Conservation (phyloP, 2,329 filamentous ascomycete genomes). For the Nemania abortiva region DNA sequence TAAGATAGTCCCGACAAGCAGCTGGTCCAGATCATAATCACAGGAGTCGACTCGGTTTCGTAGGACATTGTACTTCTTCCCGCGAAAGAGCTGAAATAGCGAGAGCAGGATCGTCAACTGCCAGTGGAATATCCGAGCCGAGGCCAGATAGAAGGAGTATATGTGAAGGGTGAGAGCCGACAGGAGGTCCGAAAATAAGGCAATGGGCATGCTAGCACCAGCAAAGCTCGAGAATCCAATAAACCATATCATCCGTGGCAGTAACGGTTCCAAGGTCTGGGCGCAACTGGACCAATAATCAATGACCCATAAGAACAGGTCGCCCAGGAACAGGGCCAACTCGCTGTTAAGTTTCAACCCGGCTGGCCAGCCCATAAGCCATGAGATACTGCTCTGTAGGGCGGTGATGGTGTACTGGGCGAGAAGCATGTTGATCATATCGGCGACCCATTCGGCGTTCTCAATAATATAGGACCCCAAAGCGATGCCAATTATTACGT, state of each 20-base stretch:
- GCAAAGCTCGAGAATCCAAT: constrained; percentile 96
- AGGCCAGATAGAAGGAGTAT: constrained; percentile 97
- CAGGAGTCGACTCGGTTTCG: constrained; percentile 98
- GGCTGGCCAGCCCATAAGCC: constrained; percentile 96
- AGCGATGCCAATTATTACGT: constrained; percentile 98
- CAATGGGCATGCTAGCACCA: constrained; percentile 96
- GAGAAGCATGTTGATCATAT: constrained; percentile 80
- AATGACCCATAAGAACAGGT: constrained; percentile 98
- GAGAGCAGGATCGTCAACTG: constrained; percentile 96
- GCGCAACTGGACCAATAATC: constrained; percentile 96
- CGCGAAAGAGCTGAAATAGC: constrained; percentile 97
- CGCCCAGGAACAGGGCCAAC: constrained; percentile 91
- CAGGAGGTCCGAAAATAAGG: constrained; percentile 92
- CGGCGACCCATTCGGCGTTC: constrained; percentile 86
- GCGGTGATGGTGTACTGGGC: constrained; percentile 88
- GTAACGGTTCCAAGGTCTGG: constrained; percentile 77
- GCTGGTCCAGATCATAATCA: constrained; percentile 97
- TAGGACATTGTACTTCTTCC: constrained; percentile 97
- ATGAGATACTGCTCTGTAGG: constrained; percentile 87
- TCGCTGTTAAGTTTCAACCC: constrained; percentile 96
- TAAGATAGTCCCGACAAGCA: constrained; percentile 94
- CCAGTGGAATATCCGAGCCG: constrained; percentile 98
- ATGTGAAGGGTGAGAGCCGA: constrained; percentile 95
- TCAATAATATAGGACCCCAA: constrained; percentile 97
- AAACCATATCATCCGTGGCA: constrained; percentile 91